phyloP scores from a whole-genome alignment of 2,329 filamentous ascomycete species.

The Monosporascus sp. region DNA sequence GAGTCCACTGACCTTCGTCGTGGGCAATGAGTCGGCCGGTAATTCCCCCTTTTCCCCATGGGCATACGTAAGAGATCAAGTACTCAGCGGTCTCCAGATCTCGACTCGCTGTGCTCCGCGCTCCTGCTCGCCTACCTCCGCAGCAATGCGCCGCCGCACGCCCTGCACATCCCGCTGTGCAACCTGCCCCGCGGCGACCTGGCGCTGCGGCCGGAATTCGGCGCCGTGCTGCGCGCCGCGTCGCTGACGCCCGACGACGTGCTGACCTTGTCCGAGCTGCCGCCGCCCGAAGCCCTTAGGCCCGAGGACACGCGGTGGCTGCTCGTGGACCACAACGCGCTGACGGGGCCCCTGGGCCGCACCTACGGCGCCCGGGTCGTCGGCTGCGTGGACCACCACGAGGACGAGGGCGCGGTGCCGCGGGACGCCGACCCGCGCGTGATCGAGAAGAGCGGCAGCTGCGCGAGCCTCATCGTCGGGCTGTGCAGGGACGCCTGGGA shows the following conservation, averaged over 20 bases:
- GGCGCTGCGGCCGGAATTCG: constrained; percentile 65
- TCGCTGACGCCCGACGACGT: constrained; percentile 56
- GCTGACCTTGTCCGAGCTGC: constrained; percentile 57
- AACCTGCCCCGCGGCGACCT: constrained; percentile 67
- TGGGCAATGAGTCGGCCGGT: constrained; percentile 66
- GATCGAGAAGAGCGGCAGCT: constrained; percentile 65
- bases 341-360: constrained; percentile 56
- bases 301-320: constrained; percentile 61
- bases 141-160: constrained; percentile 48
- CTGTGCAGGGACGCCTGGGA: constrained; percentile 56
- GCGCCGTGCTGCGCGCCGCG: constrained; percentile 56
- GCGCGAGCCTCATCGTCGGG: constrained; percentile 62
- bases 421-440: constrained; percentile 47
- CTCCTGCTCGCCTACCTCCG: constrained; percentile 70
- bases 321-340: constrained; percentile 73
- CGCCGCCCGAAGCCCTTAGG: constrained; percentile 31
- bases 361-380: constrained; percentile 48
- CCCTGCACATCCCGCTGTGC: constrained; percentile 65
- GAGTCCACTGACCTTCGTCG: constrained; percentile 52
- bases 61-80: not conserved
- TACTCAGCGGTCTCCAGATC: constrained; percentile 46
- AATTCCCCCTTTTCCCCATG: constrained; percentile 7
- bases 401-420: constrained; percentile 57
- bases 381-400: constrained; percentile 74
- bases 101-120: constrained; percentile 74